Evolutionary conservation across 305 asterid species (phyloP).

Genomic region (Rubia occidens): DNA sequence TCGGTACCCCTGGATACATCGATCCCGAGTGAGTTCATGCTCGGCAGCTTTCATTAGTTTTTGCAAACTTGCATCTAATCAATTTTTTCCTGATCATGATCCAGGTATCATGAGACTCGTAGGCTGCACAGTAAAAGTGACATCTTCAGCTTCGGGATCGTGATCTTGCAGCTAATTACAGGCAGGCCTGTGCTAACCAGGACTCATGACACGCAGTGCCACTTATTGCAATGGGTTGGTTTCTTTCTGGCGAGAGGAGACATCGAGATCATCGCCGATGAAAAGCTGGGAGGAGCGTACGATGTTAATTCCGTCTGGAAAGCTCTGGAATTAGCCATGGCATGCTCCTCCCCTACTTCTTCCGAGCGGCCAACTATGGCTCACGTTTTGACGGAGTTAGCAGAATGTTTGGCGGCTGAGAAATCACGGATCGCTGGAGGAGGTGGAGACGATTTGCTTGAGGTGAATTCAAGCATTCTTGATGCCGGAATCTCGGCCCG

Average conservation of each 20-base stretch:
- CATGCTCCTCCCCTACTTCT: constrained; percentile 23
- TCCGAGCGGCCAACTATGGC: constrained; percentile 30
- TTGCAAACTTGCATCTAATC: too few relatives aligned
- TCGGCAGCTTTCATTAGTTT: not conserved
- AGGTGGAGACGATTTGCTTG: not conserved
- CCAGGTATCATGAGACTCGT: constrained; percentile 10
- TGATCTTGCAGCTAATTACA: constrained; percentile 18
- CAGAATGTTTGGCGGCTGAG: constrained; percentile 11
- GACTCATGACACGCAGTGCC: constrained; percentile 5
- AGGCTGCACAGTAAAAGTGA: constrained; percentile 17
- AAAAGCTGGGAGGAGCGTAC: constrained; percentile 16
- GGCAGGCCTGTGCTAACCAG: constrained; percentile 13
- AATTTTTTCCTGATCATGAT: not conserved
- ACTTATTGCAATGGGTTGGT: constrained; percentile 19
- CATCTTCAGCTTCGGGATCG: constrained; percentile 18
- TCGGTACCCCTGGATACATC: constrained; percentile 27
- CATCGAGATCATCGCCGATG: constrained; percentile 17
- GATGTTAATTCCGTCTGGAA: constrained; percentile 13
- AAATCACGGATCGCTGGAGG: not conserved
- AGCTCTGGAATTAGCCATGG: constrained; percentile 22
- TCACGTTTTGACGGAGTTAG: constrained; percentile 17
- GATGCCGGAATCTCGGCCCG: not conserved
- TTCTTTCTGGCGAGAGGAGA: constrained; percentile 17
- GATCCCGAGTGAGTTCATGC: constrained; percentile 26
- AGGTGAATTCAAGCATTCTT: not conserved